These are phyloP conservation scores for Pythium brachiatum DNA, from an alignment of 352 stramenopile species.

Conservation along the genomic window DNA sequence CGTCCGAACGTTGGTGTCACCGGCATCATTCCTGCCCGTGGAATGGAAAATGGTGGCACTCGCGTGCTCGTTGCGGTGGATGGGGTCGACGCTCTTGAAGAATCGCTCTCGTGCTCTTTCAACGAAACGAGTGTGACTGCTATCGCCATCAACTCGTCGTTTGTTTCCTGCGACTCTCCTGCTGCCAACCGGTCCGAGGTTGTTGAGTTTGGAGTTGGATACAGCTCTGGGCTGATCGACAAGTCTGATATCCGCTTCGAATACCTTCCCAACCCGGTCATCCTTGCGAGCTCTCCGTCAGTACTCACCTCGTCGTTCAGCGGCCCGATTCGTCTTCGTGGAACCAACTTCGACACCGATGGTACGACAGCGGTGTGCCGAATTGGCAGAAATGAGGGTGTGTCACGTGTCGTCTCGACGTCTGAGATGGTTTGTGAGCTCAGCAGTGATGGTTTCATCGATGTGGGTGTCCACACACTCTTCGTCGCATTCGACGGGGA, in stretches of 20 bases:
- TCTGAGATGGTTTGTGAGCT: constrained; percentile 11
- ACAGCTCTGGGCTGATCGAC: not conserved
- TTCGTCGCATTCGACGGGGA: constrained; percentile 6
- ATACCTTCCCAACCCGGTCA: constrained; percentile 7
- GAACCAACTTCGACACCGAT: constrained; percentile 7
- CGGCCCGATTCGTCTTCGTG: constrained; percentile 1
- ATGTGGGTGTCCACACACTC: constrained; percentile 1
- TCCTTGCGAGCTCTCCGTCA: not conserved
- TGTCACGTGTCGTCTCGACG: not conserved
- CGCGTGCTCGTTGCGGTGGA: constrained; percentile 4
- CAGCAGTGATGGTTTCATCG: not conserved
- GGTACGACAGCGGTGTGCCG: not conserved
- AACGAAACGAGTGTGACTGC: constrained; percentile 5
- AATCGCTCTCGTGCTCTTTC: constrained; percentile 16
- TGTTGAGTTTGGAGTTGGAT: constrained; percentile 9
- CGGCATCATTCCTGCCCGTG: not conserved
- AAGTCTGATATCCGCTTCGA: constrained; percentile 7
- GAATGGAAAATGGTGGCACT: constrained; percentile 2
- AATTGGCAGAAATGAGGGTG: not conserved
- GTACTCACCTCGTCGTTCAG: not conserved
- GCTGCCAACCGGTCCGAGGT: constrained; percentile 1
- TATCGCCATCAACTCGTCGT: constrained; percentile 7
- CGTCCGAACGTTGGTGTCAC: not conserved
- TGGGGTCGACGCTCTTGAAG: constrained; percentile 17
- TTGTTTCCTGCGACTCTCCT: constrained; percentile 6